Evolutionary conservation across 352 stramenopile genomes (phyloP), one percentile per base, ranked within the genome.

Genomic region (Phytopythium ostracodes): DNA sequence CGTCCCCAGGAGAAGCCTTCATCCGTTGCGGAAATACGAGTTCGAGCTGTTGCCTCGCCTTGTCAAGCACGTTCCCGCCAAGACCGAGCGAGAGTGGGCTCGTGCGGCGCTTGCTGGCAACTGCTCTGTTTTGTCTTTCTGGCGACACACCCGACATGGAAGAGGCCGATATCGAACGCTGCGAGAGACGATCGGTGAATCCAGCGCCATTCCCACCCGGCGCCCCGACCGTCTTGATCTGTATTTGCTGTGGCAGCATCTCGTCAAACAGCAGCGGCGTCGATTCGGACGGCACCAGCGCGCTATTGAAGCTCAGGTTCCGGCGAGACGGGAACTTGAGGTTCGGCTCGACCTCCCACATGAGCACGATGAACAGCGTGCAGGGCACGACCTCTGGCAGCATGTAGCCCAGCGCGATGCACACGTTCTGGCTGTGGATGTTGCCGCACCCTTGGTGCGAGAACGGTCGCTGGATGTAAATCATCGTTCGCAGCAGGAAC

Each of bases 301-400:
- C 64, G 22, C 69, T 74, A 29, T 71, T 75, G 44, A 80, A 72
- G 42, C 77, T 88, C 36, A 81, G 74, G 36, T 76, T 81, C 24
- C 80, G 63, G 5, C 76, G 65, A 1, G 81, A 79, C 33, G 77
- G 79, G 46, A 92, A 77, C 59, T 87, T 75, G 35, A 92, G 64
- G 43, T 83, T 75, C 15, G 86, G 83, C 53, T 95, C 84, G 33
- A 93, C 84, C 31, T 95, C 77, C 82, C 82, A 92, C 86, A 95
- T 93, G n/a, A 95, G 67, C 49, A 90, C 67, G 1, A 95, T 63
- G 60, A 95, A 95, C n/a, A 93, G 67, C 46, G 69, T 65, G 59
- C 80, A 88, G 0, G 86, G 84, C 27, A 93, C 66, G 50, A 91
- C 71, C 65, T 95, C 86, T 0, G 84, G 82, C 0, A 95, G 66